Percentiles rank a stretch among this genome's conserved stretches.
phyloP scores from a whole-genome alignment of 768 basidiomycete genomes.

The Panaeolus cyanescens region DNA sequence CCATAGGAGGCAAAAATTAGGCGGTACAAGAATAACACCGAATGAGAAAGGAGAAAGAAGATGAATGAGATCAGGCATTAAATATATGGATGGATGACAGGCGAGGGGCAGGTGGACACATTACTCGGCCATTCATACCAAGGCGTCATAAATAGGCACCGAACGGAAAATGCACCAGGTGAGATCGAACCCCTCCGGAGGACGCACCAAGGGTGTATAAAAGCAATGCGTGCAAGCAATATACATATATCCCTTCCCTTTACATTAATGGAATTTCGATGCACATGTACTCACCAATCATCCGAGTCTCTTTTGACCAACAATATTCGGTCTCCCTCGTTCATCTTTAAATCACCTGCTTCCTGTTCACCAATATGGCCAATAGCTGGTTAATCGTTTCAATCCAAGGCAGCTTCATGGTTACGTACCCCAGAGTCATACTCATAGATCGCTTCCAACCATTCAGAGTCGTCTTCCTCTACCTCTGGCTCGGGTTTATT shows the following conservation, averaged over 20 bases:
- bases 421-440: conserved; percentile 60
- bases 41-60: neutral
- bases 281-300: conserved; percentile 61
- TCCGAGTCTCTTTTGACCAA: conserved; percentile 69
- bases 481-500: conserved; percentile 37
- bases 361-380: conserved; percentile 45
- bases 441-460: conserved; percentile 80
- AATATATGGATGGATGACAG: neutral
- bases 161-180: neutral
- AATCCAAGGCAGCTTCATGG: neutral
- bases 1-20: neutral
- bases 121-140: conserved; percentile 2
- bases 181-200: conserved; percentile 7
- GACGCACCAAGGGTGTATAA: conserved; percentile 9
- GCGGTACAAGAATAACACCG: neutral
- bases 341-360: conserved; percentile 63
- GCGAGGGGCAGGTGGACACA: neutral
- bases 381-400: neutral
- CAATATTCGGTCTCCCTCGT: conserved; percentile 57
- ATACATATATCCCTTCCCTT: neutral
- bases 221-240: conserved; percentile 7
- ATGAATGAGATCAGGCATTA: conserved; percentile 2
- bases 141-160: neutral
- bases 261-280: conserved; percentile 5
- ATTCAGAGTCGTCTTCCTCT: conserved; percentile 54